Evolutionary conservation across 1,284 basidiomycete genomes (phyloP), one percentile per base, ranked within the genome.

Genomic region (Omphalotus olearius): DNA sequence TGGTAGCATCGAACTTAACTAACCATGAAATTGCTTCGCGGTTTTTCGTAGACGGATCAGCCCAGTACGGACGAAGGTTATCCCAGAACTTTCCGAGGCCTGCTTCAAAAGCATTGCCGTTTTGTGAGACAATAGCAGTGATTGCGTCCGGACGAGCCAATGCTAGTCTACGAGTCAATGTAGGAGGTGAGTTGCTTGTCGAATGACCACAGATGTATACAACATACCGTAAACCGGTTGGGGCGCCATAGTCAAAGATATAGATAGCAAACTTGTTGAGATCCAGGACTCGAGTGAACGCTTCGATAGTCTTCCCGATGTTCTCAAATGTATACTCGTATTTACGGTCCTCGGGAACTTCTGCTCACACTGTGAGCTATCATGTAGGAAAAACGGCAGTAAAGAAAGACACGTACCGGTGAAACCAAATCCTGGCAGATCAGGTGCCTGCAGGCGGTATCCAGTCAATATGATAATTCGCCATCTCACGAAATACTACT

Each of bases 171-270:
- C 64, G 47, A 18, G 17, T 23, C 26, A 4, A n/a, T 38, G 18
- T 1, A 45, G 11, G 11, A 18, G 10, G 14, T 35, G n/a, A 6
- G 2, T 33, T 33, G 30, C 2, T 33, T 11, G 17, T 39, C 23
- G 5, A 6, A 17, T 14, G 38, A 43, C 16, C 47, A 6, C 37
- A 43, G 7, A 18, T 14, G 9, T 17, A 36, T 18, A 47, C 16
- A 18, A 53, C 60, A 26, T 25, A 69, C 68, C 67, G 66, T 38
- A 71, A 64, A 1, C 63, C 69, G 3, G 64, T 68, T 1, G 74
- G 74, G 4, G 73, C 71, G 17, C 76, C 77, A 47, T 78, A 79
- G 59, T 78, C 77, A 56, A 79, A 79, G 30, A 75, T 64, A 59
- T 79, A 79, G 2, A 75, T 60, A 0, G 68, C 68, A 50, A 72